phyloP scores from a whole-genome alignment of 2,329 filamentous ascomycete genomes.

The Mycosphaerelloides madeirae region DNA sequence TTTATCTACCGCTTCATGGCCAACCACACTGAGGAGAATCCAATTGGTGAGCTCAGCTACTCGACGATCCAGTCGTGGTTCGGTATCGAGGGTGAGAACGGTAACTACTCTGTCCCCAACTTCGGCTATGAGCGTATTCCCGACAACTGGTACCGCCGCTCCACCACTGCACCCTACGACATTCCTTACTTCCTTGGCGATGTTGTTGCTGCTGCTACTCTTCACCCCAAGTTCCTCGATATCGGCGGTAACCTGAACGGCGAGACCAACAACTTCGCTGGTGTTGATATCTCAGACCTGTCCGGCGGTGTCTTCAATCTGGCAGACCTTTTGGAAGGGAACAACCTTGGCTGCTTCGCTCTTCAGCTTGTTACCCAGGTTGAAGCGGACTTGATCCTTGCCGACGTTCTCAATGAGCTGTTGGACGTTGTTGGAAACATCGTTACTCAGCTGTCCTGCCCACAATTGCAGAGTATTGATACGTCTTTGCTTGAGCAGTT shows the following conservation, averaged over 20 bases:
- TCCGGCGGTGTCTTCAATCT: slow-evolving; percentile 42
- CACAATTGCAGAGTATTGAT: slow-evolving; percentile 26
- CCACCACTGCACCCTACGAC: slow-evolving; percentile 28
- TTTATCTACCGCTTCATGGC: slow-evolving; percentile 33
- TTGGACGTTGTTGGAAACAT: slow-evolving; percentile 14
- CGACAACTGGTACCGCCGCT: slow-evolving; percentile 29
- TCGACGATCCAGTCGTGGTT: slow-evolving; percentile 19
- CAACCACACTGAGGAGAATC: slow-evolving; percentile 23
- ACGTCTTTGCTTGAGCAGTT: slow-evolving; percentile 24
- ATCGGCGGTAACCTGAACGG: slow-evolving; percentile 36
- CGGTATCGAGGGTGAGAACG: slow-evolving; percentile 18
- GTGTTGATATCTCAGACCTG: slow-evolving; percentile 33
- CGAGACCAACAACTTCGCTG: slow-evolving; percentile 33
- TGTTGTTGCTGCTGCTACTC: slow-evolving; percentile 13
- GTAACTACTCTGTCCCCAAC: slow-evolving; percentile 10
- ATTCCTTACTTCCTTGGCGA: slow-evolving; percentile 30
- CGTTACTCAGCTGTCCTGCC: slow-evolving; percentile 23
- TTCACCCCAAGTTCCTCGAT: slow-evolving; percentile 30
- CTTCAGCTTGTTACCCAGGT: slow-evolving; percentile 34
- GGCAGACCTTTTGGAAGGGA: slow-evolving; percentile 24
- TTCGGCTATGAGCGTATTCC: slow-evolving; percentile 23
- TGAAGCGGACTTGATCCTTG: slow-evolving; percentile 25
- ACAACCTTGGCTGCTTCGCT: slow-evolving; percentile 36
- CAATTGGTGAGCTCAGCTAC: slow-evolving; percentile 16
- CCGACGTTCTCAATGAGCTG: slow-evolving; percentile 8